Evolutionary conservation across 1,139 yeast species (phyloP), one percentile per base, ranked within the genome.

Genomic region (Yamadazyma atlantica): DNA sequence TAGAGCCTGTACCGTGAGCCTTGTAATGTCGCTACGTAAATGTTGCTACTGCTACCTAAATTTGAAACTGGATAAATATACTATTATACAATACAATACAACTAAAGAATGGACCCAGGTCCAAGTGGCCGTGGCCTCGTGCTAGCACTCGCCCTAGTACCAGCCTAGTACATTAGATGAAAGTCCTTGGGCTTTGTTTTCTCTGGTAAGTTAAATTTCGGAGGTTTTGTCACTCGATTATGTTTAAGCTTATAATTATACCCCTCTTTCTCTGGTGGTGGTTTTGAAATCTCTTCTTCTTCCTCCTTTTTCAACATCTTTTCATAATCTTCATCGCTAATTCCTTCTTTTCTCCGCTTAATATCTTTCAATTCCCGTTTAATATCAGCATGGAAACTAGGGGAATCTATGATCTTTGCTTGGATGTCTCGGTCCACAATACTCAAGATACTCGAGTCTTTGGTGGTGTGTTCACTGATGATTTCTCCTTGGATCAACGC

Each of bases 401-500:
- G 66, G 4, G 74, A 66, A 39, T 70, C 75, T 21, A 69, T 65
- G 35, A 71, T 66, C 45, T 69, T 69, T 35, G 69, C 75, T 38
- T 68, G 73, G 25, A 71, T 70, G 49, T 69, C 76, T 40, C 64
- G 65, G 42, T 72, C 76, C 11, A 71, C 76, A 12, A 71, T 69
- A 37, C 66, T 60, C 27, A 69, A 50, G 22, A 63, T 46, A 23
- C 55, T 49, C 5, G 39, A 17, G 23, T 40, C 43, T 8, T 41
- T 35, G 4, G 38, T 35, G 29, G 42, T 35, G 35, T 44, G 50
- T 21, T 55, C 57, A 41, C 58, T 64, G 36, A 68, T 63, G 40
- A 65, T 69, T 39, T 64, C 77, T 27, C 77, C 79, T 43, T 75
- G 82, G 2, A 78, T 69, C 40, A 77, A 57, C 0, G 82, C 82